Conservation (phyloP, 176 grass and related monocot species). For the Chrysopogon serrulatus region DNA sequence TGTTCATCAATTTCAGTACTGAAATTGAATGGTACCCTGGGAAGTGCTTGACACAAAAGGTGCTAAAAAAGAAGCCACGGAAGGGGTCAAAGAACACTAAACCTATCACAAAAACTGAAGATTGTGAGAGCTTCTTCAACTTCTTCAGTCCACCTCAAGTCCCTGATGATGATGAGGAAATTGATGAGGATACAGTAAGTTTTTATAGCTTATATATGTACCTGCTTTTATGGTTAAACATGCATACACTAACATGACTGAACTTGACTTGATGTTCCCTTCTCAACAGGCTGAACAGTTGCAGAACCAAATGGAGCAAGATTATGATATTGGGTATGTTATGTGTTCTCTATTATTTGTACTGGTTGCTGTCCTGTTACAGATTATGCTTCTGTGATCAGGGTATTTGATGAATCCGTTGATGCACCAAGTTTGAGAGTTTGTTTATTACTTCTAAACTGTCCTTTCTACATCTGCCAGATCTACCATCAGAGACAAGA, state of each 20-base stretch:
- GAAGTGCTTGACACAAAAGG: constrained; percentile 91
- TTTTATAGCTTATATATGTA: neutral
- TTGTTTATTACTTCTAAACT: neutral
- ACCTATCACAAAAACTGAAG: constrained; percentile 85
- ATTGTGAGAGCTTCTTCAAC: constrained; percentile 97
- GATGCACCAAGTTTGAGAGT: neutral
- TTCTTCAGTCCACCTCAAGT: constrained; percentile 97
- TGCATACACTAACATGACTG: neutral
- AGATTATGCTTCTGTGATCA: neutral
- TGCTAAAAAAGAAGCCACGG: constrained; percentile 91
- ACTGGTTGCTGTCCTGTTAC: neutral
- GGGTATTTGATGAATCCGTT: neutral
- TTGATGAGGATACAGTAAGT: constrained; percentile 91
- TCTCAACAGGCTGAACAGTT: constrained; percentile 78
- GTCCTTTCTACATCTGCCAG: constrained; percentile 23
- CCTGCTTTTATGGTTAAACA: neutral
- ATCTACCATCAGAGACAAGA: constrained; percentile 95
- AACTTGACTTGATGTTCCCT: neutral
- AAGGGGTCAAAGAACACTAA: constrained; percentile 93
- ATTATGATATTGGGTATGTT: constrained; percentile 92
- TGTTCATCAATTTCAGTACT: constrained; percentile 38
- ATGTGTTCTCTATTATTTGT: neutral
- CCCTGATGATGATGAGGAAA: constrained; percentile 89
- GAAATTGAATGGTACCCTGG: constrained; percentile 86
- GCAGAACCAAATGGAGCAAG: constrained; percentile 95